These are phyloP conservation scores for Melanopsichium pennsylvanicum DNA, from an alignment of 1,284 basidiomycete species.

Conservation along the genomic window DNA sequence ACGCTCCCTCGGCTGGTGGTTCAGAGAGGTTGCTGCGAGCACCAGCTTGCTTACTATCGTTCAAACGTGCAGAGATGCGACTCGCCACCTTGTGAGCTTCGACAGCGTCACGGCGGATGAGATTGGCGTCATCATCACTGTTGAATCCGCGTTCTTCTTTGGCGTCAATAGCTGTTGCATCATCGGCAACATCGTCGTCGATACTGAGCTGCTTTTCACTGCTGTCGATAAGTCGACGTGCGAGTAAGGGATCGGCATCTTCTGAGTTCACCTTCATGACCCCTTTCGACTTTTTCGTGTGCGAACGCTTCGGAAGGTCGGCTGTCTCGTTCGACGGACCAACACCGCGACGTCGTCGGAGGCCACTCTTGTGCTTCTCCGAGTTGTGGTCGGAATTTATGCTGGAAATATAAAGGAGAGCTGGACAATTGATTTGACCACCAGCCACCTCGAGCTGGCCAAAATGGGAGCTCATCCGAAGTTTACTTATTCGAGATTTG, in stretches of 20 bases:
- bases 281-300: background rate
- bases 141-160: conserved; percentile 4
- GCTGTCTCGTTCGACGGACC: conserved; percentile 1
- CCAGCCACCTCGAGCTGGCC: conserved; percentile 33
- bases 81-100: conserved; percentile 33
- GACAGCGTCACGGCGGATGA: conserved; percentile 17
- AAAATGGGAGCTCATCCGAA: conserved; percentile 6
- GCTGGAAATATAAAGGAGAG: conserved; percentile 15
- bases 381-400: conserved; percentile 1
- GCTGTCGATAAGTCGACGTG: background rate
- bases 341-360: conserved; percentile 10
- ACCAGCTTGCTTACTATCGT: background rate
- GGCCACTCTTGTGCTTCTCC: background rate
- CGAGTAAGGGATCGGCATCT: conserved; percentile 11
- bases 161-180: conserved; percentile 1
- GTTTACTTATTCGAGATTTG: conserved; percentile 5
- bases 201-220: background rate
- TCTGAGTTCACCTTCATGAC: conserved; percentile 1
- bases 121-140: conserved; percentile 20
- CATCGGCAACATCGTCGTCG: conserved; percentile 1
- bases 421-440: conserved; percentile 37
- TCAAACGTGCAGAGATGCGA: conserved; percentile 34
- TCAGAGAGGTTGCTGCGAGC: conserved; percentile 13
- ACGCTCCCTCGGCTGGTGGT: conserved; percentile 21
- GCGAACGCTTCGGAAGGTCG: background rate